Evolutionary conservation across 805 yeast genomes (phyloP).

Genomic region (Candida khao-thaluensis): DNA sequence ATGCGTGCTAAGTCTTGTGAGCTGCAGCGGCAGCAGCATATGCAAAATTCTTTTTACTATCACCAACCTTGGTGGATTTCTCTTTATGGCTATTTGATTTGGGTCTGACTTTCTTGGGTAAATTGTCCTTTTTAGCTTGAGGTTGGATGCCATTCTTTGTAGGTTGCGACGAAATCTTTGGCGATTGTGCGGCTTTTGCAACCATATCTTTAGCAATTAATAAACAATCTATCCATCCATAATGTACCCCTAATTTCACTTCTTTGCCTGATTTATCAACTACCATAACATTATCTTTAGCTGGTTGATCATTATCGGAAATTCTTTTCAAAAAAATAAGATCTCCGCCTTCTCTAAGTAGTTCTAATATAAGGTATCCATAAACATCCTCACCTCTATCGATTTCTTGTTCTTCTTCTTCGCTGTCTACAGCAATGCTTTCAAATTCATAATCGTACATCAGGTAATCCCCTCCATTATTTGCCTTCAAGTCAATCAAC

Average conservation of each 20-base stretch:
- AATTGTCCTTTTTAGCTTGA: not conserved
- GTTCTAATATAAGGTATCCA: slow-evolving; percentile 66
- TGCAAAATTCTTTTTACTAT: slow-evolving; percentile 34
- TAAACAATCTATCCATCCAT: slow-evolving; percentile 70
- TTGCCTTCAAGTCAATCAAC: slow-evolving; percentile 42
- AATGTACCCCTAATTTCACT: slow-evolving; percentile 45
- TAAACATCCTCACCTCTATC: slow-evolving; percentile 44
- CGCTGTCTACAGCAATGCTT: slow-evolving; percentile 22
- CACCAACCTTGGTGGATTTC: slow-evolving; percentile 13
- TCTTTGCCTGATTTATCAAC: slow-evolving; percentile 30
- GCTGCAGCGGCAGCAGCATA: slow-evolving; percentile 50
- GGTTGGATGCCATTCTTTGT: slow-evolving; percentile 1
- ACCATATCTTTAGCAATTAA: slow-evolving; percentile 61
- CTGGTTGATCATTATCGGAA: slow-evolving; percentile 37
- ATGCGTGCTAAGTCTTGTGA: slow-evolving; percentile 20
- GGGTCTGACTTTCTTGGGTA: slow-evolving; percentile 10
- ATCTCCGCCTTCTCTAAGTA: slow-evolving; percentile 51
- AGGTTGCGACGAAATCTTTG: slow-evolving; percentile 4
- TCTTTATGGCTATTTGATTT: slow-evolving; percentile 15
- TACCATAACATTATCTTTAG: slow-evolving; percentile 25
- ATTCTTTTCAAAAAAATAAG: slow-evolving; percentile 51
- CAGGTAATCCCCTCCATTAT: slow-evolving; percentile 52
- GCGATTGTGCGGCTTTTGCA: slow-evolving; percentile 18
- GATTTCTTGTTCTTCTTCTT: slow-evolving; percentile 14
- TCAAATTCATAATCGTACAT: slow-evolving; percentile 82